These are phyloP conservation scores for Penicillium ochrochloron DNA, from an alignment of 495 filamentous ascomycete genomes.

Conservation along the genomic window DNA sequence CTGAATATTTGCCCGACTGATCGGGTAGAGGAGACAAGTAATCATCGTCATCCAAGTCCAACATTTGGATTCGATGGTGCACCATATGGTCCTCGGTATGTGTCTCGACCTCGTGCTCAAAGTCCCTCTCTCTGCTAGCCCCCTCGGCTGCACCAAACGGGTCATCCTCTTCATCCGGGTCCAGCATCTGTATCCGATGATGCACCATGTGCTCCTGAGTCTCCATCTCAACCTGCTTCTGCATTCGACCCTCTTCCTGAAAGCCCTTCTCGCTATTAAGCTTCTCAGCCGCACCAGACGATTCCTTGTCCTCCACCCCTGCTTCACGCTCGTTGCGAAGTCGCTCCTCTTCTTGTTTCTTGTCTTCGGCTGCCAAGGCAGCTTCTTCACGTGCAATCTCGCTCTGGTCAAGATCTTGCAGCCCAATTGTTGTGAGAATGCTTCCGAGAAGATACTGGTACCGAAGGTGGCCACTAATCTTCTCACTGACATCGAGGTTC, in stretches of 20 bases:
- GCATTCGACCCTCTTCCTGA: constrained; percentile 42
- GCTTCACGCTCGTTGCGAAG: constrained; percentile 52
- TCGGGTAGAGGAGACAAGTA: constrained; percentile 27
- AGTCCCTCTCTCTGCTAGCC: too few relatives aligned
- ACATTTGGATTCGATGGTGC: constrained; percentile 32
- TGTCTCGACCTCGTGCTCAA: constrained; percentile 48
- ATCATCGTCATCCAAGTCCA: constrained; percentile 32
- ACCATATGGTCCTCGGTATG: constrained; percentile 59
- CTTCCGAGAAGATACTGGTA: constrained; percentile 72
- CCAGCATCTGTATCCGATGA: constrained; percentile 33
- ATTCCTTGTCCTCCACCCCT: constrained; percentile 44
- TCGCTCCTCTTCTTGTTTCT: constrained; percentile 54
- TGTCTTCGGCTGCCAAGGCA: constrained; percentile 60
- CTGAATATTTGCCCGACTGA: constrained; percentile 29
- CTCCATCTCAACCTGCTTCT: constrained; percentile 52
- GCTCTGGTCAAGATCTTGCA: constrained; percentile 62
- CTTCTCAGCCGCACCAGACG: constrained; percentile 35
- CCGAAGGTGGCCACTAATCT: constrained; percentile 71
- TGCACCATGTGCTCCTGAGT: constrained; percentile 55
- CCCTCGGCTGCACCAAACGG: too few relatives aligned
- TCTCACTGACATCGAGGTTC: constrained; percentile 74
- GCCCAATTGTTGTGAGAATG: constrained; percentile 69
- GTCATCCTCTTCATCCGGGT: constrained; percentile 31
- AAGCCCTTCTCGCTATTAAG: constrained; percentile 40
- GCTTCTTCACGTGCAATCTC: constrained; percentile 64